These are phyloP conservation scores for Acacia pycnantha DNA, from an alignment of 331 rosid genomes.

Conservation along the genomic window DNA sequence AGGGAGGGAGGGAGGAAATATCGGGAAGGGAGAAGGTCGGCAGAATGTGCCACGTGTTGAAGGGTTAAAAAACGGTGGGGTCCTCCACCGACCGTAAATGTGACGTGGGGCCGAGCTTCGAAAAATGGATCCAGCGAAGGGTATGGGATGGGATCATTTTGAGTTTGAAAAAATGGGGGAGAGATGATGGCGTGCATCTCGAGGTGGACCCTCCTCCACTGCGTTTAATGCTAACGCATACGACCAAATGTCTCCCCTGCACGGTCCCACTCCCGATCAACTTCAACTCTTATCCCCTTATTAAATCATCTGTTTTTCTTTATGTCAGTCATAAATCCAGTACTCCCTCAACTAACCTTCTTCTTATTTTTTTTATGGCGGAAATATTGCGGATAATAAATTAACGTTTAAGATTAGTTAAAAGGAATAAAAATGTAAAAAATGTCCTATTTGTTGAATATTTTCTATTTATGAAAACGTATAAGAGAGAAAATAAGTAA, in stretches of 20 bases:
- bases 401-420: too few relatives aligned
- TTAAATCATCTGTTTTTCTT: too few relatives aligned
- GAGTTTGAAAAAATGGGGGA: not conserved
- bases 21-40: not conserved
- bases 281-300: not conserved
- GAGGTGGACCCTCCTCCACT: not conserved
- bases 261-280: not conserved
- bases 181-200: not conserved
- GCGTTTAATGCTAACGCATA: not conserved
- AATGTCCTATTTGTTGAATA: too few relatives aligned
- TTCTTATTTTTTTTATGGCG: too few relatives aligned
- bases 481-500: too few relatives aligned
- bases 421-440: too few relatives aligned
- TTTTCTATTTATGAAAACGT: too few relatives aligned
- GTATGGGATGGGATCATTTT: not conserved
- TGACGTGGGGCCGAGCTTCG: not conserved
- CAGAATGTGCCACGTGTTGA: conserved; percentile 30
- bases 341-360: too few relatives aligned
- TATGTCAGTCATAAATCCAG: too few relatives aligned
- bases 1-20: not conserved
- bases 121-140: not conserved
- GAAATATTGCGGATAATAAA: too few relatives aligned
- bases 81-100: conserved; percentile 27
- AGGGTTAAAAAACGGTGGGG: not conserved
- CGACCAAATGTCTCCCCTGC: not conserved